Evolutionary conservation across 1,139 yeast genomes (phyloP).

Genomic region (Pneumocystis sp.): DNA sequence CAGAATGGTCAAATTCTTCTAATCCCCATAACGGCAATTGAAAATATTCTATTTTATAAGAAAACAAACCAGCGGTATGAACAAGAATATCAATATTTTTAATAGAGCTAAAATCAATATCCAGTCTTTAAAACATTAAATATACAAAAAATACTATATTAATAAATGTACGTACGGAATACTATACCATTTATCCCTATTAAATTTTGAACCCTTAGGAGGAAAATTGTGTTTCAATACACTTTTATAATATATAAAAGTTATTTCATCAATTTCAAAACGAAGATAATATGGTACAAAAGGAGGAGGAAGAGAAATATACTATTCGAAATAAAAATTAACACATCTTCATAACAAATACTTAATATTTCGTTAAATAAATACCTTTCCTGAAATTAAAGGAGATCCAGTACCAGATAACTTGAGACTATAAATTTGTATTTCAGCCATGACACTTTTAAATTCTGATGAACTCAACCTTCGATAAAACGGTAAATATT

Average conservation of each 20-base stretch:
- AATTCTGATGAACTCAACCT: neutral
- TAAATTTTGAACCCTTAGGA: conserved; percentile 24
- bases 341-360: neutral
- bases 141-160: neutral
- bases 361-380: neutral
- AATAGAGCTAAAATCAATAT: conserved; percentile 31
- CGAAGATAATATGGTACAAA: conserved; percentile 37
- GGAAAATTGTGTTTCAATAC: conserved; percentile 66
- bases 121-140: conserved; percentile 24
- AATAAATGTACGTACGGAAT: neutral
- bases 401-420: neutral
- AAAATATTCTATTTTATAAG: conserved; percentile 27
- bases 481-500: neutral
- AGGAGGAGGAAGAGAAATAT: conserved; percentile 34
- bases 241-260: conserved; percentile 57
- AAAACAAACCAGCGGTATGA: conserved; percentile 63
- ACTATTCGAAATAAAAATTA: neutral
- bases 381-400: neutral
- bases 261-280: conserved; percentile 58
- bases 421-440: neutral
- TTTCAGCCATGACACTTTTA: neutral
- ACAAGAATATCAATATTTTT: conserved; percentile 46
- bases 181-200: neutral
- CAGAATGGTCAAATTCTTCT: conserved; percentile 18
- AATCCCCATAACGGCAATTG: conserved; percentile 37